These are phyloP conservation scores for Oemleria cerasiformis DNA, from an alignment of 306 rosid genomes.

Conservation along the genomic window DNA sequence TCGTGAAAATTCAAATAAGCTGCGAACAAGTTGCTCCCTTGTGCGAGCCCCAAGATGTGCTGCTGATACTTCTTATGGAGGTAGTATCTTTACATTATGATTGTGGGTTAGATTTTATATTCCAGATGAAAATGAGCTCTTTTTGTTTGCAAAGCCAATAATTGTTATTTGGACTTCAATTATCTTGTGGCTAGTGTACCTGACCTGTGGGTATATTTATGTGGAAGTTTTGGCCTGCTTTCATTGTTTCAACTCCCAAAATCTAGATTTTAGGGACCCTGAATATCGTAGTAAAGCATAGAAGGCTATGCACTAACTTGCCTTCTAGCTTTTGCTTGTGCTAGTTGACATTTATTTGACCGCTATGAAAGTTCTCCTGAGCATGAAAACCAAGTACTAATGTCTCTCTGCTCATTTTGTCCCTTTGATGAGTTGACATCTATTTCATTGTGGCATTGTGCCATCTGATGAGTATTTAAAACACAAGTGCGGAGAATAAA, in stretches of 20 bases:
- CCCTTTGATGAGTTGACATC: not conserved
- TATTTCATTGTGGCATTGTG: not conserved
- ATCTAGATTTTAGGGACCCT: not conserved
- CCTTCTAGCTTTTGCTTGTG: not conserved
- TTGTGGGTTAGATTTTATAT: not conserved
- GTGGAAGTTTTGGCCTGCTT: not conserved
- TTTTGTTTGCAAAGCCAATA: not conserved
- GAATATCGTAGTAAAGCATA: not conserved
- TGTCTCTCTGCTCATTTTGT: not conserved
- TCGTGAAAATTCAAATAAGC: conserved; percentile 33
- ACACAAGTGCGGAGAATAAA: not conserved
- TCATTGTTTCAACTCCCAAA: not conserved
- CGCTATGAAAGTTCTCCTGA: not conserved
- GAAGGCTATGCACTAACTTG: not conserved
- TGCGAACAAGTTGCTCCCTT: conserved; percentile 1
- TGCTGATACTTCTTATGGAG: conserved; percentile 72
- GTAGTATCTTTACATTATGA: conserved; percentile 24
- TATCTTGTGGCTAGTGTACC: not conserved
- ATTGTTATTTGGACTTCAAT: not conserved
- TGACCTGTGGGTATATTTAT: not conserved
- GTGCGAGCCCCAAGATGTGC: conserved; percentile 49
- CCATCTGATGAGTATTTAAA: not conserved
- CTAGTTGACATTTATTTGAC: not conserved
- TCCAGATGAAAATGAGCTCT: not conserved
- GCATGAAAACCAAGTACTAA: not conserved